Evolutionary conservation across 768 basidiomycete genomes (phyloP).

Genomic region (Hortiboletus flavorubellus): DNA sequence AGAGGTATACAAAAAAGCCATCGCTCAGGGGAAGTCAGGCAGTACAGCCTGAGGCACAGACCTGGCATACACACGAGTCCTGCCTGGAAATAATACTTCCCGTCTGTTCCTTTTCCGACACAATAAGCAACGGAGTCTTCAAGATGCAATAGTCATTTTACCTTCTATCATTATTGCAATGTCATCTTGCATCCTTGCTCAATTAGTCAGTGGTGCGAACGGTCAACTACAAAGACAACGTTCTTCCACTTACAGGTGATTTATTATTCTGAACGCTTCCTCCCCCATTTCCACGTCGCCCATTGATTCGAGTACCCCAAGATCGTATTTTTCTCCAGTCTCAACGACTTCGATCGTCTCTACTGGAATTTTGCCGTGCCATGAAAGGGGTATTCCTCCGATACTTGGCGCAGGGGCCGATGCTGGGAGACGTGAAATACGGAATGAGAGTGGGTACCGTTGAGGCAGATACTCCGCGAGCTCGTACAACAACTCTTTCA

Average conservation of each 20-base stretch:
- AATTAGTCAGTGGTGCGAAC: not conserved
- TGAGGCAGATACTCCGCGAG: conserved; percentile 64
- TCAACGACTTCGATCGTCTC: conserved; percentile 53
- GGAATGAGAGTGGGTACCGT: conserved; percentile 60
- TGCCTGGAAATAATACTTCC: conserved; percentile 72
- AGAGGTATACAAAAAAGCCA: not conserved
- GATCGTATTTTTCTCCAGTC: conserved; percentile 46
- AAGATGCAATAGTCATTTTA: conserved; percentile 6
- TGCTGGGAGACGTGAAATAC: conserved; percentile 40
- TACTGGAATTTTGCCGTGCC: conserved; percentile 47
- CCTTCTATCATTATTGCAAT: conserved; percentile 63
- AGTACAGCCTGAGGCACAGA: conserved; percentile 23
- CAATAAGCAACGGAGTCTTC: not conserved
- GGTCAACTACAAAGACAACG: not conserved
- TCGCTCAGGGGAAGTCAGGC: not conserved
- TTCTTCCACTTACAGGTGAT: conserved; percentile 50
- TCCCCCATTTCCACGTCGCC: conserved; percentile 34
- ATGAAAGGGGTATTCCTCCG: conserved; percentile 32
- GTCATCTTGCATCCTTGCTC: conserved; percentile 51
- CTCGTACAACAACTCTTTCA: conserved; percentile 66
- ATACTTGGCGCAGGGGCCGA: conserved; percentile 15
- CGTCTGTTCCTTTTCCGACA: conserved; percentile 51
- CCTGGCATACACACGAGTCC: conserved; percentile 70
- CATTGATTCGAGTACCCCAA: conserved; percentile 39
- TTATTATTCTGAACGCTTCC: conserved; percentile 60